phyloP scores from a whole-genome alignment of 129 eudicot genomes.

The Gnaphalium uliginosum region DNA sequence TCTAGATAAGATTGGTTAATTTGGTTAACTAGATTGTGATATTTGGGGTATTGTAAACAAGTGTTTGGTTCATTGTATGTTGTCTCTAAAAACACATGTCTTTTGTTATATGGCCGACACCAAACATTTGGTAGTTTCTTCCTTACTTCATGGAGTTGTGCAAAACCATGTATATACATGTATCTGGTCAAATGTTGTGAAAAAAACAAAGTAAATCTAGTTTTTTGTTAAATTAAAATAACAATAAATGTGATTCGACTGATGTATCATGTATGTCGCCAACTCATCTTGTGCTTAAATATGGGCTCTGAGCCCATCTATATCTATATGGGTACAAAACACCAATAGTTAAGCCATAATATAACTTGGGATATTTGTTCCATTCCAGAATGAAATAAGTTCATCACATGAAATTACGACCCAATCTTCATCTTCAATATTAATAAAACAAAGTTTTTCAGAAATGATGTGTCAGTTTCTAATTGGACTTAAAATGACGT shows the following conservation, averaged over 20 bases:
- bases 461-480: too few species aligned
- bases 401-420: not conserved
- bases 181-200: constrained; percentile 16
- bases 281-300: not conserved
- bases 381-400: constrained; percentile 2
- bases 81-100: constrained; percentile 31
- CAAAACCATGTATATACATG: constrained; percentile 28
- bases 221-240: not conserved
- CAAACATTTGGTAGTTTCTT: constrained; percentile 41
- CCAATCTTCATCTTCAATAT: too few species aligned
- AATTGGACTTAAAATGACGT: too few species aligned
- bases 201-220: not conserved
- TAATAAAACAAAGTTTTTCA: too few species aligned
- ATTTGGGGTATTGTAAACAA: constrained; percentile 37
- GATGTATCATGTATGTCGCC: not conserved
- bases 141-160: constrained; percentile 39
- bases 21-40: constrained; percentile 38
- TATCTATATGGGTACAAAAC: not conserved
- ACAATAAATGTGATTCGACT: not conserved
- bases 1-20: constrained; percentile 19
- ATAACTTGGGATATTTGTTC: not conserved
- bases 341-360: constrained; percentile 1
- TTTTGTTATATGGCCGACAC: constrained; percentile 31
- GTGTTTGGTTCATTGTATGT: constrained; percentile 37
- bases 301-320: not conserved